Conservation (phyloP, 2,329 filamentous ascomycete genomes). For the Magnaporthiopsis rhizophila region DNA sequence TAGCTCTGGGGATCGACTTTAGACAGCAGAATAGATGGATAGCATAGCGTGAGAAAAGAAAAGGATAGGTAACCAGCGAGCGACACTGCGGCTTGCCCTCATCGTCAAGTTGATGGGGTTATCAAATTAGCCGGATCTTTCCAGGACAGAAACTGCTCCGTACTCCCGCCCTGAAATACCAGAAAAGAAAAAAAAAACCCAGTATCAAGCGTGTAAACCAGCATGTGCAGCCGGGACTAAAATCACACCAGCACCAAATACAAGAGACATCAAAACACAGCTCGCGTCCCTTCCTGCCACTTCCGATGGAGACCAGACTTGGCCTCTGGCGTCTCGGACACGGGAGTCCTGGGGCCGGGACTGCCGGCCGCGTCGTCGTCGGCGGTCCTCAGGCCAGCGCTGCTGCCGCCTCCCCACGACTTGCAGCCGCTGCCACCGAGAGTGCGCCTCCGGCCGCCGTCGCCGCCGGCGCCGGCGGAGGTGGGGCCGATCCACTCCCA, state of each 20-base stretch:
- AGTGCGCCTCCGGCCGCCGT: constrained; percentile 30
- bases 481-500: constrained; percentile 64
- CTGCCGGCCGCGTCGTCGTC: constrained; percentile 19
- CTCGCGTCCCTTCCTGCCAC: constrained; percentile 30
- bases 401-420: constrained; percentile 32
- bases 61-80: background rate
- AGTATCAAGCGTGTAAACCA: constrained; percentile 6
- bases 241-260: background rate
- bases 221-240: background rate
- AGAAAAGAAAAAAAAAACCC: background rate
- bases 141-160: background rate
- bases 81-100: background rate
- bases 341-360: background rate
- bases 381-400: constrained; percentile 27
- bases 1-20: background rate
- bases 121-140: background rate
- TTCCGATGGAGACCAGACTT: constrained; percentile 23
- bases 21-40: background rate
- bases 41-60: background rate
- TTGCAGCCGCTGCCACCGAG: constrained; percentile 37
- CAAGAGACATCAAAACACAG: constrained; percentile 22
- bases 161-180: background rate
- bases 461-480: constrained; percentile 24
- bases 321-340: background rate
- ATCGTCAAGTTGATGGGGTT: background rate